A percentile compares a stretch with the other conserved stretches of the same genome.
Conservation (phyloP, 2,329 filamentous ascomycete species). For the Coniochaeta hoffmannii region DNA sequence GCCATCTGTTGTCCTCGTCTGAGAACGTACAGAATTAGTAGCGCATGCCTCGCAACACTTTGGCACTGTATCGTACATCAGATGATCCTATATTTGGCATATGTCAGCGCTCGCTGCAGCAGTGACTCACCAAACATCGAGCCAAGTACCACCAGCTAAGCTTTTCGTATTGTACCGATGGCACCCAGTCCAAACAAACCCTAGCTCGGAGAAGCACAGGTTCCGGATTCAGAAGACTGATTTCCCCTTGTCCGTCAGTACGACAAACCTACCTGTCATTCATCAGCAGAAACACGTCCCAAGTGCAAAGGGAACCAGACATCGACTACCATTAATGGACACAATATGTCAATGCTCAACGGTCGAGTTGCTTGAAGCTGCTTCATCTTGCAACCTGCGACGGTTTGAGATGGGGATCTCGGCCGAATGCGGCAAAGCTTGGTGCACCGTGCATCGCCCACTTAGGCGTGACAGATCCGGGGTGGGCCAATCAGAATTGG, state of each 20-base stretch:
- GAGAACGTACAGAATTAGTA: too few species aligned
- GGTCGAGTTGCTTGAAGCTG: slow-evolving; percentile 11
- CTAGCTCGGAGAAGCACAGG: background rate
- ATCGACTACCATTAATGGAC: background rate
- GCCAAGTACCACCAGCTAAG: too few species aligned
- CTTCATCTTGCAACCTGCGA: slow-evolving; percentile 15
- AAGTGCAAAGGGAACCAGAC: background rate
- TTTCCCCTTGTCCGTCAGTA: background rate
- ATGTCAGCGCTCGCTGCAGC: background rate
- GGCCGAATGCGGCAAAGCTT: background rate
- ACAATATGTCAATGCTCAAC: slow-evolving; percentile 9
- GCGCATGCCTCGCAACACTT: too few species aligned
- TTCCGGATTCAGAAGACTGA: background rate
- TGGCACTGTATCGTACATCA: background rate
- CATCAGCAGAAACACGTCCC: too few species aligned
- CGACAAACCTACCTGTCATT: too few species aligned
- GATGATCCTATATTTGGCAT: background rate
- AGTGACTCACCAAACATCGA: background rate
- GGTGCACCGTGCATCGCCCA: background rate
- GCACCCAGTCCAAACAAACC: background rate
- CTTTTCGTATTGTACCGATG: too few species aligned
- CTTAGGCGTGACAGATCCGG: background rate
- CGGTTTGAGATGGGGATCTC: slow-evolving; percentile 15
- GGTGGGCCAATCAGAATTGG: background rate
- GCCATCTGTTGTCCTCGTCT: too few species aligned